Percentiles rank a stretch among this genome's conserved stretches.
These are phyloP conservation scores for Xerocomus potaroensis DNA, from an alignment of 768 basidiomycete species.

Conservation along the genomic window DNA sequence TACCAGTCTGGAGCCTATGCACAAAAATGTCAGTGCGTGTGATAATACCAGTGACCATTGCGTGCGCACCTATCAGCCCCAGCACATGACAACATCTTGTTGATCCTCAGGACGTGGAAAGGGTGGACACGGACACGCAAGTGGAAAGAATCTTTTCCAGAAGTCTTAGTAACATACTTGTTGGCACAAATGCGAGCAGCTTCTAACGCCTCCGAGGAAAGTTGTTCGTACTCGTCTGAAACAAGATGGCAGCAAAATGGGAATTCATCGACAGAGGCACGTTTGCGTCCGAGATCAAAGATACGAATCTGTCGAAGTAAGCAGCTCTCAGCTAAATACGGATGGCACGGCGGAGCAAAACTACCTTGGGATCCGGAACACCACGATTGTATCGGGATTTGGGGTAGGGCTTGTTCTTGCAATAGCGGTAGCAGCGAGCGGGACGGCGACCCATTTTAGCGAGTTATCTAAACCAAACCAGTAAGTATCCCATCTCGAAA, in stretches of 20 bases:
- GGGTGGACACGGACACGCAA: slow-evolving; percentile 95
- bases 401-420: slow-evolving; percentile 99
- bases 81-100: slow-evolving; percentile 99
- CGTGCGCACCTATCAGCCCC: slow-evolving; percentile 83
- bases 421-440: slow-evolving; percentile 97
- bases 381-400: slow-evolving; percentile 96
- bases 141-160: slow-evolving; percentile 99
- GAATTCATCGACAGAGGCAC: slow-evolving; percentile 96
- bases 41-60: no score
- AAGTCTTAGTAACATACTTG: slow-evolving; percentile 98
- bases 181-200: slow-evolving; percentile 99
- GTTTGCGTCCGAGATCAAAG: slow-evolving; percentile 94
- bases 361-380: slow-evolving; percentile 92
- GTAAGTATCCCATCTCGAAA: slow-evolving; percentile 4
- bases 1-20: slow-evolving; percentile 83
- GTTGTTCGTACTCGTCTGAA: slow-evolving; percentile 97
- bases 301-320: slow-evolving; percentile 77
- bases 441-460: slow-evolving; percentile 89
- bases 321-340: background rate
- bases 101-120: slow-evolving; percentile 98
- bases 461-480: slow-evolving; percentile 8
- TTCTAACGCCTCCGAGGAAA: slow-evolving; percentile 93
- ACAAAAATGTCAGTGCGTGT: background rate
- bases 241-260: slow-evolving; percentile 96
- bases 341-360: slow-evolving; percentile 5